A percentile compares a stretch with the other conserved stretches of the same genome.
Conservation (phyloP, 129 eudicot genomes). For the Tagetes erecta region DNA sequence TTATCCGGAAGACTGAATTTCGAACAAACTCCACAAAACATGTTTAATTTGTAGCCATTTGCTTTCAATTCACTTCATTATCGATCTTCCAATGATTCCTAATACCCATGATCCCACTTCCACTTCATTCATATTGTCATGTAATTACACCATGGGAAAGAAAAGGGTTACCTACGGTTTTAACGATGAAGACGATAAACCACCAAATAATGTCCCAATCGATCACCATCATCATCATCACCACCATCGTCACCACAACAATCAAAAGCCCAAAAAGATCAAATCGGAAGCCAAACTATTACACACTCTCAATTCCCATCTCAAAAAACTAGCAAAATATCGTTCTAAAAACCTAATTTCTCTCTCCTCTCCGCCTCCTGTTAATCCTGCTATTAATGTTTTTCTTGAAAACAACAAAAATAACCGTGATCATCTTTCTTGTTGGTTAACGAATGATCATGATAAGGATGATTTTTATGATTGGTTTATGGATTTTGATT, state of each 20-base stretch:
- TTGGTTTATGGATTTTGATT: constrained; percentile 24
- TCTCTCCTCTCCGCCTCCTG: neutral
- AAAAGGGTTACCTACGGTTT: constrained; percentile 36
- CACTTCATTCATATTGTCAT: constrained; percentile 19
- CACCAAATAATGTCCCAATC: constrained; percentile 21
- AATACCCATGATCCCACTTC: neutral
- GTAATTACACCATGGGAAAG: constrained; percentile 37
- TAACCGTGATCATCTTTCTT: constrained; percentile 1
- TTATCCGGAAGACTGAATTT: constrained; percentile 24
- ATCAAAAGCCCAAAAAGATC: constrained; percentile 30
- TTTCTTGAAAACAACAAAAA: neutral
- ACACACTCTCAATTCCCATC: constrained; percentile 46
- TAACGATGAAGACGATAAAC: constrained; percentile 21
- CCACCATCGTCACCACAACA: constrained; percentile 28
- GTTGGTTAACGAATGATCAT: constrained; percentile 15
- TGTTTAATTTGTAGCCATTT: constrained; percentile 16
- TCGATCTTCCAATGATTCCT: neutral
- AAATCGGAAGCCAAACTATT: constrained; percentile 37
- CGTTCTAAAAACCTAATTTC: constrained; percentile 30
- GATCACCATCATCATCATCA: constrained; percentile 21
- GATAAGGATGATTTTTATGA: constrained; percentile 10
- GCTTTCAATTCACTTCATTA: neutral
- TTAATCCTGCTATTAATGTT: neutral
- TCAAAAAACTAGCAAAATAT: constrained; percentile 40
- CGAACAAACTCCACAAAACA: constrained; percentile 34